Conservation (phyloP, 176 grass and related monocot genomes). For the Stipa capillata region DNA sequence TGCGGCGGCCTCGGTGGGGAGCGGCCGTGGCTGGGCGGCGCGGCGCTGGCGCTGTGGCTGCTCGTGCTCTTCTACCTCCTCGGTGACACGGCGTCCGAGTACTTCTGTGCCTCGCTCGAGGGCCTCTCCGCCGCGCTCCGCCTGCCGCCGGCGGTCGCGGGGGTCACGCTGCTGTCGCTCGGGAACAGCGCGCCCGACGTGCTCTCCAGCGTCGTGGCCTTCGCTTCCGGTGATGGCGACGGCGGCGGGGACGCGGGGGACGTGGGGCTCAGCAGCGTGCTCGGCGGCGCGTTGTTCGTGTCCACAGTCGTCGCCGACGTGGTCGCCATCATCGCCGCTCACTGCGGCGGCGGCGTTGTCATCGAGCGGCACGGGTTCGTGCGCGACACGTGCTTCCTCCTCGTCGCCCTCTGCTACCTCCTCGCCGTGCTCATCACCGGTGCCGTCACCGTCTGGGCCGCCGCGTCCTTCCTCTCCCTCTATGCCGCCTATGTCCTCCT, state of each 20-base stretch:
- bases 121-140: slow-evolving; percentile 39
- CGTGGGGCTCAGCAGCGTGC: no score
- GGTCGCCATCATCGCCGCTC: slow-evolving; percentile 18
- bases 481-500: no score
- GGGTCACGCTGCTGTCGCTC: slow-evolving; percentile 67
- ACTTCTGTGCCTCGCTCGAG: slow-evolving; percentile 64
- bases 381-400: slow-evolving; percentile 51
- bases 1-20: slow-evolving; percentile 18
- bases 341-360: not conserved
- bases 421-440: no score
- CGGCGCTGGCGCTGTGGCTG: slow-evolving; percentile 37
- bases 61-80: slow-evolving; percentile 75
- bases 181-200: slow-evolving; percentile 76
- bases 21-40: slow-evolving; percentile 27
- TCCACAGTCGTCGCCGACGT: slow-evolving; percentile 56
- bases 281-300: slow-evolving; percentile 69
- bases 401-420: slow-evolving; percentile 45
- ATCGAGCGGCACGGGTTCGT: slow-evolving; percentile 49
- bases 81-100: slow-evolving; percentile 59
- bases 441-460: no score
- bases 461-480: no score
- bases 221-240: not conserved
- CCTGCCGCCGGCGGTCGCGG: slow-evolving; percentile 57
- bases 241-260: slow-evolving; percentile 16
- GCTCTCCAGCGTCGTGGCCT: slow-evolving; percentile 62